Conservation (phyloP, 768 basidiomycete genomes). For the Grammothele lineata region DNA sequence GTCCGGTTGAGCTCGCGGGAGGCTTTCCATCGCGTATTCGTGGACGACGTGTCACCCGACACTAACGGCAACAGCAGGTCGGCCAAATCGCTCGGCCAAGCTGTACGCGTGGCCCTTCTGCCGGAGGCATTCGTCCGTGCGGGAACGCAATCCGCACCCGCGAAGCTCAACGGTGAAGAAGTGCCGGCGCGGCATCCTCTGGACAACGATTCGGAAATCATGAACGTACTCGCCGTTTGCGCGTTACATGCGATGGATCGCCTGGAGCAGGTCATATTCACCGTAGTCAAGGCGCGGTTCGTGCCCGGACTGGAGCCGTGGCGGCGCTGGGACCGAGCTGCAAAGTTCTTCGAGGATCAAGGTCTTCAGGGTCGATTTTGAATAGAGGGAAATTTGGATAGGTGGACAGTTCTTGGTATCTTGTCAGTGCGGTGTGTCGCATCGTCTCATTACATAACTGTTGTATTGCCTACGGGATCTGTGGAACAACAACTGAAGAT, state of each 20-base stretch:
- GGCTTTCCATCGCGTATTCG: conserved; percentile 29
- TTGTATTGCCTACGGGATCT: too few species aligned
- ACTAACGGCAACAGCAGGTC: too few species aligned
- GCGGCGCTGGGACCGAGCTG: conserved; percentile 41
- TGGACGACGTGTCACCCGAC: too few species aligned
- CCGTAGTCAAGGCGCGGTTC: conserved; percentile 37
- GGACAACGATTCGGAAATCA: conserved; percentile 14
- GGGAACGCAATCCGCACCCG: not conserved
- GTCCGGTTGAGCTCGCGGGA: conserved; percentile 28
- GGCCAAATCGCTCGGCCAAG: too few species aligned
- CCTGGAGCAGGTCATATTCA: conserved; percentile 39
- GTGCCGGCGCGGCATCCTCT: conserved; percentile 23
- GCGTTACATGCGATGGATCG: conserved; percentile 27
- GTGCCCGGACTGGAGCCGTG: conserved; percentile 54
- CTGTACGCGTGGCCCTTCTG: conserved; percentile 2
- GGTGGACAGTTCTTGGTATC: too few species aligned
- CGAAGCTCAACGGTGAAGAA: too few species aligned
- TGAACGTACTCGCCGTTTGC: conserved; percentile 21
- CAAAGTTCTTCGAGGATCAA: too few species aligned
- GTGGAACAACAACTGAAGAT: too few species aligned
- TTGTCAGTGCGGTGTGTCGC: too few species aligned
- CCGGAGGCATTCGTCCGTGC: conserved; percentile 3
- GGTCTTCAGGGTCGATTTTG: too few species aligned
- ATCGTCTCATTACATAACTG: too few species aligned
- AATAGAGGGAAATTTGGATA: too few species aligned